Conservation (phyloP, 2,329 filamentous ascomycete species). For the Tricladium varicosporioides region DNA sequence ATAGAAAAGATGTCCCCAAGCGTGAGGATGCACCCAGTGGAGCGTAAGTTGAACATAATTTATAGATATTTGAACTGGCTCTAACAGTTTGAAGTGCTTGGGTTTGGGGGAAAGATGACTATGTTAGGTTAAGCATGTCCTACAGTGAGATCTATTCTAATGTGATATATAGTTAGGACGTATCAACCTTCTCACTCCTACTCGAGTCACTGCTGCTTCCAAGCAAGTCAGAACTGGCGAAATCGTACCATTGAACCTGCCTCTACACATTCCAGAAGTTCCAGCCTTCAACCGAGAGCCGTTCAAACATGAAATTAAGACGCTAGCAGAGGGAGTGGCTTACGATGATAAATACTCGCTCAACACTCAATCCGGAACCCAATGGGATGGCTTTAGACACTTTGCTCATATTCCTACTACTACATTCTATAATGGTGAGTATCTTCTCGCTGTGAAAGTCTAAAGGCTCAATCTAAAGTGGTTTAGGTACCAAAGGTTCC, state of each 20-base stretch:
- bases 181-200: constrained; percentile 46
- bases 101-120: constrained; percentile 30
- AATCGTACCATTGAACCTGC: constrained; percentile 34
- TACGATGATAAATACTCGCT: constrained; percentile 61
- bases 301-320: constrained; percentile 35
- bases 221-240: constrained; percentile 42
- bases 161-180: constrained; percentile 38
- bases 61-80: no score
- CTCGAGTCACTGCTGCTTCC: constrained; percentile 40
- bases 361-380: constrained; percentile 56
- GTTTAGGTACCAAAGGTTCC: constrained; percentile 22
- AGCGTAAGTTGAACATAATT: constrained; percentile 22
- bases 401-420: constrained; percentile 24
- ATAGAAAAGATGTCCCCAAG: constrained; percentile 28
- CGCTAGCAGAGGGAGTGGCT: constrained; percentile 32
- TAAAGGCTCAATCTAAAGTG: not conserved
- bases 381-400: constrained; percentile 57
- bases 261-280: constrained; percentile 34
- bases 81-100: constrained; percentile 25
- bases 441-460: not conserved
- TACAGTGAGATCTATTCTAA: not conserved
- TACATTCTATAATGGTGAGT: constrained; percentile 30
- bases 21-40: constrained; percentile 30
- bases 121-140: constrained; percentile 16
- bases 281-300: constrained; percentile 36